These are phyloP conservation scores for Aspergillus awamori DNA, from an alignment of 2,329 filamentous ascomycete genomes.

Conservation along the genomic window DNA sequence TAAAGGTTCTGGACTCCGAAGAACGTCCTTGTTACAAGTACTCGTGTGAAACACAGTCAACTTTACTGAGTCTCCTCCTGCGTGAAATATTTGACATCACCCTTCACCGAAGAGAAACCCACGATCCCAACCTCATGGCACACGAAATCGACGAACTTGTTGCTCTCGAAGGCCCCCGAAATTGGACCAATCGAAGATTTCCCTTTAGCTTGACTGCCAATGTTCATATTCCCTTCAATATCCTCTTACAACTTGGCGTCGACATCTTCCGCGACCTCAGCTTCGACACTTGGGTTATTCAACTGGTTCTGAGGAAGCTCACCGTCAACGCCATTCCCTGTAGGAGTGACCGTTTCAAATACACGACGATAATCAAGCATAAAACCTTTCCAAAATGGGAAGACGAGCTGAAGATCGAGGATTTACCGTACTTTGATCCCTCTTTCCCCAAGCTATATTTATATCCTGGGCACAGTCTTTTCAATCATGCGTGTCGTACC, in stretches of 20 bases:
- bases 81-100: conserved; percentile 42
- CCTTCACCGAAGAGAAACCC: conserved; percentile 30
- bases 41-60: conserved; percentile 37
- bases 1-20: neutral
- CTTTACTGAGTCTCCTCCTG: conserved; percentile 37
- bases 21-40: conserved; percentile 22
- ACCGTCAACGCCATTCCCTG: conserved; percentile 36
- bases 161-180: conserved; percentile 26
- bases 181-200: conserved; percentile 25
- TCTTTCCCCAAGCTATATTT: conserved; percentile 35
- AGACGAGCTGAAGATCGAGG: neutral
- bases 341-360: conserved; percentile 13
- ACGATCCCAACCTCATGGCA: conserved; percentile 31
- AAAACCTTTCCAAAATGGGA: neutral
- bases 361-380: neutral
- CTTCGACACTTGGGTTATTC: conserved; percentile 44
- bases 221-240: conserved; percentile 42
- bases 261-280: conserved; percentile 41
- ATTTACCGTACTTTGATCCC: conserved; percentile 22
- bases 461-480: conserved; percentile 37
- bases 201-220: conserved; percentile 41
- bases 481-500: conserved; percentile 31
- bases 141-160: conserved; percentile 42
- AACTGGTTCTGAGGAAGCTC: conserved; percentile 37
- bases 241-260: conserved; percentile 37